A percentile compares a stretch with the other conserved stretches of the same genome.
phyloP scores from a whole-genome alignment of 805 yeast species.

The Kluyveromyces nonfermentans region DNA sequence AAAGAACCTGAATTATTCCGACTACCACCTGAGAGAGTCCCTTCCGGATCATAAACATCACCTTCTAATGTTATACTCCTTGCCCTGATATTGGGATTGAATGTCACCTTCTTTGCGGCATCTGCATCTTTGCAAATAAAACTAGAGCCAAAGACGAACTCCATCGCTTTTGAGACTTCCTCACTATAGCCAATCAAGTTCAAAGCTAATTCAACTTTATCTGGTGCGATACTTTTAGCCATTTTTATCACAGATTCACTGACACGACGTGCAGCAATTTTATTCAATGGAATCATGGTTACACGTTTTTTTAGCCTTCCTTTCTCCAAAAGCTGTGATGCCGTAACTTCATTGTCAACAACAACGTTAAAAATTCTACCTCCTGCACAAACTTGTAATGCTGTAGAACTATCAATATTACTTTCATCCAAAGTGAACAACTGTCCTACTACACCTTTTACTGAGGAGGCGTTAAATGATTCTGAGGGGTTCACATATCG shows the following conservation, averaged over 20 bases:
- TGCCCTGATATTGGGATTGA: conserved; percentile 69
- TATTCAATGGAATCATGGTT: conserved; percentile 86
- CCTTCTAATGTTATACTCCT: conserved; percentile 88
- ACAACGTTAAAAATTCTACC: conserved; percentile 82
- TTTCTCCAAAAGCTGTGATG: conserved; percentile 67
- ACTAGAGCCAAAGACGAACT: conserved; percentile 84
- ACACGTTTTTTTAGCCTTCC: conserved; percentile 76
- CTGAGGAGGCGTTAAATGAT: conserved; percentile 49
- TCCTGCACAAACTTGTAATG: conserved; percentile 92
- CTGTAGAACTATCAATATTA: conserved; percentile 56
- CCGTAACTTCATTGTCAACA: conserved; percentile 79
- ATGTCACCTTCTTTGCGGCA: conserved; percentile 82
- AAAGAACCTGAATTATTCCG: conserved; percentile 50
- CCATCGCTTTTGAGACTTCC: conserved; percentile 74
- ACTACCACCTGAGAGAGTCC: conserved; percentile 94
- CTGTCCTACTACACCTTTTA: conserved; percentile 86
- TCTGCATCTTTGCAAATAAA: conserved; percentile 80
- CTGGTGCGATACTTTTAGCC: conserved; percentile 75
- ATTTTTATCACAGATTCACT: conserved; percentile 42
- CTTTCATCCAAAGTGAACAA: conserved; percentile 54
- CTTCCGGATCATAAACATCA: conserved; percentile 92
- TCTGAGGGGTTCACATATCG: conserved; percentile 56
- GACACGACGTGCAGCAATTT: conserved; percentile 55
- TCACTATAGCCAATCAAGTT: conserved; percentile 66
- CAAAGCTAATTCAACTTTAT: conserved; percentile 81